Evolutionary conservation across 129 eudicot species (phyloP).

Genomic region (Pittosporum tobira): DNA sequence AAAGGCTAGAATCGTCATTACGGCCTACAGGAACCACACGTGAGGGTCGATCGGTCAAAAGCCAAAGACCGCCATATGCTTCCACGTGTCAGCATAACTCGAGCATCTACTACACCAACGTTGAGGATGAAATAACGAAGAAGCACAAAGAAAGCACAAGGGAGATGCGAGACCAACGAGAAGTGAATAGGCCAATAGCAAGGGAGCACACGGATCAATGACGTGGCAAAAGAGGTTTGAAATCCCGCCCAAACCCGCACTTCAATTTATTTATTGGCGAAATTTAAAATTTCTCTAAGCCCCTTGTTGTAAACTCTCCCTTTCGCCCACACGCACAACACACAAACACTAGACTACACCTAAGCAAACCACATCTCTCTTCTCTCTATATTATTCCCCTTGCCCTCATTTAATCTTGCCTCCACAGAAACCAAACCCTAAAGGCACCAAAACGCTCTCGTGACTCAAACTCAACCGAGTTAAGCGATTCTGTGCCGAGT

Average conservation of each 20-base stretch:
- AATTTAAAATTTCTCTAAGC: constrained; percentile 11
- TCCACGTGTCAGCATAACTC: constrained; percentile 6
- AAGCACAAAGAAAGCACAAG: constrained; percentile 38
- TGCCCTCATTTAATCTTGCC: constrained; percentile 9
- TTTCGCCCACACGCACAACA: constrained; percentile 25
- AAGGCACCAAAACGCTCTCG: neutral
- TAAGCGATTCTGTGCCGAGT: constrained; percentile 8
- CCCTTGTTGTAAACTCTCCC: constrained; percentile 14
- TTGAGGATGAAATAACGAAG: neutral
- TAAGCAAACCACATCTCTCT: constrained; percentile 33
- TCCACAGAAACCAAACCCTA: constrained; percentile 6
- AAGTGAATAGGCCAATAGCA: constrained; percentile 1
- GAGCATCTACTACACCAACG: constrained; percentile 8
- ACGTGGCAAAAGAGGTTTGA: constrained; percentile 28
- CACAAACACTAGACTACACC: constrained; percentile 39
- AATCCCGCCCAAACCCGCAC: constrained; percentile 63
- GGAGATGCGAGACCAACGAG: neutral
- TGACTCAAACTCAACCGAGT: constrained; percentile 34
- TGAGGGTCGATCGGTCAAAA: constrained; percentile 2
- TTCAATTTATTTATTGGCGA: constrained; percentile 12
- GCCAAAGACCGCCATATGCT: neutral
- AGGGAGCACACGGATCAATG: constrained; percentile 20
- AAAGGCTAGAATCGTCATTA: constrained; percentile 30
- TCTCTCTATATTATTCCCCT: constrained; percentile 31
- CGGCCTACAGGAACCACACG: neutral